Conservation (phyloP, 306 rosid genomes). For the Morella rubra region DNA sequence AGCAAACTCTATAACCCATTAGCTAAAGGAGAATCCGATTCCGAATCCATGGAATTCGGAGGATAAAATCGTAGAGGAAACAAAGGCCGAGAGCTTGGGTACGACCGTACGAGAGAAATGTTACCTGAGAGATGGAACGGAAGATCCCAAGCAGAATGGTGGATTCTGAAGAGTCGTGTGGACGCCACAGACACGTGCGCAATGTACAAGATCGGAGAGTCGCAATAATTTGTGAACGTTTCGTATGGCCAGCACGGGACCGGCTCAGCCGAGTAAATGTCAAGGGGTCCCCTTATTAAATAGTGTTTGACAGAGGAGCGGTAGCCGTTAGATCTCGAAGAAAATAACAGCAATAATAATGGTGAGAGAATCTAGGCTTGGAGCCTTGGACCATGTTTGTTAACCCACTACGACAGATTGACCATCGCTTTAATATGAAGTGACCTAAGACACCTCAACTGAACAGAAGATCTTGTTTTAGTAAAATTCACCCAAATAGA, state of each 20-base stretch:
- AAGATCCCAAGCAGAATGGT: slow-evolving; percentile 3
- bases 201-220: not conserved
- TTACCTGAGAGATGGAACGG: slow-evolving; percentile 22
- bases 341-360: too few relatives aligned
- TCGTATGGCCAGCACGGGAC: too few relatives aligned
- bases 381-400: too few relatives aligned
- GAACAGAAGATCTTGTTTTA: too few relatives aligned
- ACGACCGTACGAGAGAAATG: not conserved
- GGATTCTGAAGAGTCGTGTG: slow-evolving; percentile 45
- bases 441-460: too few relatives aligned
- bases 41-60: not conserved
- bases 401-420: too few relatives aligned
- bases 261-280: not conserved
- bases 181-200: slow-evolving; percentile 40
- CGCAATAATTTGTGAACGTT: not conserved
- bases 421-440: too few relatives aligned
- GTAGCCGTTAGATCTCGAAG: too few relatives aligned
- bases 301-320: too few relatives aligned
- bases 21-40: not conserved
- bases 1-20: not conserved
- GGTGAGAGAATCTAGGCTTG: too few relatives aligned
- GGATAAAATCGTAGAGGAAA: not conserved
- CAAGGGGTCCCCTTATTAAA: too few relatives aligned
- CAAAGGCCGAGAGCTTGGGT: not conserved
- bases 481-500: too few relatives aligned